phyloP scores from a whole-genome alignment of 148 eudicot genomes.

The Limonium bicolor region DNA sequence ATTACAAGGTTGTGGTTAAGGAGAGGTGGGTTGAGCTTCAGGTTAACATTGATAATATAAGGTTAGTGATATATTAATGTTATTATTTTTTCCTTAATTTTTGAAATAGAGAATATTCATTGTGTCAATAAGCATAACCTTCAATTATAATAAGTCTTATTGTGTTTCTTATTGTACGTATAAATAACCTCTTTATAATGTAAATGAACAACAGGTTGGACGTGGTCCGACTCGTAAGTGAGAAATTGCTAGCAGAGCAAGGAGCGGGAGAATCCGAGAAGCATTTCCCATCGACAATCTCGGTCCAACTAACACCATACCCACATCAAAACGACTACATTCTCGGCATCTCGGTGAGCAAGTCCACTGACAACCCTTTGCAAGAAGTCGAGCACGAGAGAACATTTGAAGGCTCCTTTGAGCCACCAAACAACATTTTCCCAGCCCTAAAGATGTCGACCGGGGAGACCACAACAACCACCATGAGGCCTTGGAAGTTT shows the following conservation, averaged over 20 bases:
- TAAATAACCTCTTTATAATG: too few relatives aligned
- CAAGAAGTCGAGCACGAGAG: slow-evolving; percentile 39
- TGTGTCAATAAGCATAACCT: too few relatives aligned
- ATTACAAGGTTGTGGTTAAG: slow-evolving; percentile 12
- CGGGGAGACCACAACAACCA: slow-evolving; percentile 39
- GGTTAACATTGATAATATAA: slow-evolving; percentile 63
- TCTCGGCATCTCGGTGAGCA: slow-evolving; percentile 54
- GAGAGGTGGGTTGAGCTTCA: slow-evolving; percentile 53
- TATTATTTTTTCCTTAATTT: background rate
- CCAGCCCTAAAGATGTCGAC: slow-evolving; percentile 36
- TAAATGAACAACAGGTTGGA: slow-evolving; percentile 35
- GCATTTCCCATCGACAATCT: slow-evolving; percentile 79
- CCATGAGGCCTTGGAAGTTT: slow-evolving; percentile 77
- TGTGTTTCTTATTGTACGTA: too few relatives aligned
- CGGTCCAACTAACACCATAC: slow-evolving; percentile 57
- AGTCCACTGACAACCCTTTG: slow-evolving; percentile 65
- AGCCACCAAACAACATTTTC: slow-evolving; percentile 23
- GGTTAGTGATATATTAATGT: slow-evolving; percentile 39
- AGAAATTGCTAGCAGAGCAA: slow-evolving; percentile 37
- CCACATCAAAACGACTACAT: slow-evolving; percentile 30
- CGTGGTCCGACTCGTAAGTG: slow-evolving; percentile 42
- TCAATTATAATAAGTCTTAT: too few relatives aligned
- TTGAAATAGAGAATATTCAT: too few relatives aligned
- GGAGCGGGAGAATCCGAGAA: slow-evolving; percentile 77
- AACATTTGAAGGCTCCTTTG: slow-evolving; percentile 46